These are phyloP conservation scores for Thalassiosira livingstoniorum DNA, from an alignment of 352 stramenopile genomes.

Conservation along the genomic window DNA sequence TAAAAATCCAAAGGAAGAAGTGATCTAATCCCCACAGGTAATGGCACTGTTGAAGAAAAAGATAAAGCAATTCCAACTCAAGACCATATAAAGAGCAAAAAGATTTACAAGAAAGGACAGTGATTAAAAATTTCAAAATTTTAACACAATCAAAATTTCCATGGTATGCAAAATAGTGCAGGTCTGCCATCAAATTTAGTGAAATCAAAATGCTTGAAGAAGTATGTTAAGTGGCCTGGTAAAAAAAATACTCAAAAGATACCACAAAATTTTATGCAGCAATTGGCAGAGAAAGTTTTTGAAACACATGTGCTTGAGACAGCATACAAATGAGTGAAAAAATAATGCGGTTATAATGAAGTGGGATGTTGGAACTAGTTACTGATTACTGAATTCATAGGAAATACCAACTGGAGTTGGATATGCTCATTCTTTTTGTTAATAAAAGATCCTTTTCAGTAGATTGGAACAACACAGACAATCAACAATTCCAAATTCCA, in stretches of 20 bases:
- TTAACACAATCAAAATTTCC: conserved; percentile 6
- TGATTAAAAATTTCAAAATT: conserved; percentile 4
- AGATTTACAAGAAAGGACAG: not conserved
- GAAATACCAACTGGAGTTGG: not conserved
- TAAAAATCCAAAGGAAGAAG: conserved; percentile 7
- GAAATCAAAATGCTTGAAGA: not conserved
- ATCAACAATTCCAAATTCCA: not conserved
- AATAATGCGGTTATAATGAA: not conserved
- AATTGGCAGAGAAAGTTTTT: not conserved
- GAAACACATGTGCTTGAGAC: not conserved
- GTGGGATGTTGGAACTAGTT: too few relatives aligned
- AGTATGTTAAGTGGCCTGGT: not conserved
- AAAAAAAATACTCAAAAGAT: not conserved
- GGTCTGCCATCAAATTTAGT: conserved; percentile 9
- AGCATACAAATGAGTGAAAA: not conserved
- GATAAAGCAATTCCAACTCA: conserved; percentile 7
- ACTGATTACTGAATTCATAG: too few relatives aligned
- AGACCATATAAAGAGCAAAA: too few relatives aligned
- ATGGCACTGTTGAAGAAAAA: not conserved
- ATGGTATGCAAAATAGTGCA: not conserved
- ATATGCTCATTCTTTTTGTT: not conserved
- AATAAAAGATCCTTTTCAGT: not conserved
- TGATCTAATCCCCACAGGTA: not conserved
- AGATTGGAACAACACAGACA: not conserved
- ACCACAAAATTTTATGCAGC: not conserved